Percentiles rank a stretch among this genome's conserved stretches.
Conservation (phyloP, 108 stramenopile species). For the Skeletonema tropicum region DNA sequence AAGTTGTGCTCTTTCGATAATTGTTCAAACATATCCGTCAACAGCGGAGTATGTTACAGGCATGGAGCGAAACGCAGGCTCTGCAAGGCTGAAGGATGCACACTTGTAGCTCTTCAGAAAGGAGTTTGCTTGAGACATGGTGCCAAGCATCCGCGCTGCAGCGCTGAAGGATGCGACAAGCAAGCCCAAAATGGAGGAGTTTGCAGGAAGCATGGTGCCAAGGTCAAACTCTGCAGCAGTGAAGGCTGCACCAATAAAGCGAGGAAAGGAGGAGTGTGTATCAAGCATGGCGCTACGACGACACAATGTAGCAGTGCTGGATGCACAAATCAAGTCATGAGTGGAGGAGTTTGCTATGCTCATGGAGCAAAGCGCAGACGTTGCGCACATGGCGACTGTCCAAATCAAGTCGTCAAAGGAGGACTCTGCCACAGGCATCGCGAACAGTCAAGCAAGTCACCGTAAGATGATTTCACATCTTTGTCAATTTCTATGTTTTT, state of each 20-base stretch:
- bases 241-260: constrained; percentile 1
- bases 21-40: constrained; percentile 12
- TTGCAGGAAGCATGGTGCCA: constrained; percentile 5
- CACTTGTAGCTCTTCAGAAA: constrained; percentile 6
- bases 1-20: constrained; percentile 5
- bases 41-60: constrained; percentile 2
- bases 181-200: constrained; percentile 12
- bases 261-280: constrained; percentile 2
- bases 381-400: not conserved
- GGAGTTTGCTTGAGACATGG: constrained; percentile 17
- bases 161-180: constrained; percentile 12
- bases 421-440: constrained; percentile 1
- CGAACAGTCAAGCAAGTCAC: no score
- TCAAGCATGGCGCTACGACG: not conserved
- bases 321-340: constrained; percentile 1
- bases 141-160: constrained; percentile 5
- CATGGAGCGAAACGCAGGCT: constrained; percentile 4
- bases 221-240: not conserved
- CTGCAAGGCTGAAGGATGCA: constrained; percentile 13
- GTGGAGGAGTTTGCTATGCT: not conserved
- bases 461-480: no score
- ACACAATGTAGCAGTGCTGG: not conserved
- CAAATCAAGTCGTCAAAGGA: constrained; percentile 6
- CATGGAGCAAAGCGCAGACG: not conserved
- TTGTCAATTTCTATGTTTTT: no score